phyloP scores from a whole-genome alignment of 768 basidiomycete species.

The Leucocoprinus sp. region DNA sequence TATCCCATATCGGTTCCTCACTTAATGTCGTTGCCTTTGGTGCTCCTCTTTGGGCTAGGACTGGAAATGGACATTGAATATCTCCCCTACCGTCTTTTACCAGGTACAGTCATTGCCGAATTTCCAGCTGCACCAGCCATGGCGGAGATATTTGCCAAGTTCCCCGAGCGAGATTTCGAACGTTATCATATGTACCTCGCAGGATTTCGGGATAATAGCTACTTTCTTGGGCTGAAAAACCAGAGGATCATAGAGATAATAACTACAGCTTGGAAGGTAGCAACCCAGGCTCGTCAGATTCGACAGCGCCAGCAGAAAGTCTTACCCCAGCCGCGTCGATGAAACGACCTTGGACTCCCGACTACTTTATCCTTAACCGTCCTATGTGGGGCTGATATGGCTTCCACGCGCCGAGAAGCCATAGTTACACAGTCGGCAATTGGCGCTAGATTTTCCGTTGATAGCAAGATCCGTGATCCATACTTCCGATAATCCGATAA shows the following conservation, averaged over 20 bases:
- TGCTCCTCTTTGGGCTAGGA: conserved; percentile 50
- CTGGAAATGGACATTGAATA: conserved; percentile 40
- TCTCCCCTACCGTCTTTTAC: conserved; percentile 47
- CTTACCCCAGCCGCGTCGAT: conserved; percentile 1
- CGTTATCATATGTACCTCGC: conserved; percentile 34
- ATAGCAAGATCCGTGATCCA: too few relatives aligned
- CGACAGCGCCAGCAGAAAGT: conserved; percentile 16
- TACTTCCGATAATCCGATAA: too few relatives aligned
- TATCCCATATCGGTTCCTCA: conserved; percentile 44
- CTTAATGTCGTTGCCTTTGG: conserved; percentile 42
- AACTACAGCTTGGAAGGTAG: conserved; percentile 64
- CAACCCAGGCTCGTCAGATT: conserved; percentile 51
- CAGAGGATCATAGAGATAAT: conserved; percentile 37
- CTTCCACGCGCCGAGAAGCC: too few relatives aligned
- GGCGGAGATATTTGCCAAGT: conserved; percentile 39
- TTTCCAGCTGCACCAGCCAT: conserved; percentile 56
- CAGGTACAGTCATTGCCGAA: conserved; percentile 43
- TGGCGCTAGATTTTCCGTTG: too few relatives aligned
- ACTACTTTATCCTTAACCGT: too few relatives aligned
- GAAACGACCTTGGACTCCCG: background rate
- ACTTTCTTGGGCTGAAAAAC: conserved; percentile 44
- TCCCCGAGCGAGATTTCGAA: conserved; percentile 30
- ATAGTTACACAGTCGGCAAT: too few relatives aligned
- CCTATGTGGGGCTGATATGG: background rate
- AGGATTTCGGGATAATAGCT: conserved; percentile 61